These are phyloP conservation scores for Trichocomaceae sp. DNA, from an alignment of 2,329 filamentous ascomycete species.

Conservation along the genomic window DNA sequence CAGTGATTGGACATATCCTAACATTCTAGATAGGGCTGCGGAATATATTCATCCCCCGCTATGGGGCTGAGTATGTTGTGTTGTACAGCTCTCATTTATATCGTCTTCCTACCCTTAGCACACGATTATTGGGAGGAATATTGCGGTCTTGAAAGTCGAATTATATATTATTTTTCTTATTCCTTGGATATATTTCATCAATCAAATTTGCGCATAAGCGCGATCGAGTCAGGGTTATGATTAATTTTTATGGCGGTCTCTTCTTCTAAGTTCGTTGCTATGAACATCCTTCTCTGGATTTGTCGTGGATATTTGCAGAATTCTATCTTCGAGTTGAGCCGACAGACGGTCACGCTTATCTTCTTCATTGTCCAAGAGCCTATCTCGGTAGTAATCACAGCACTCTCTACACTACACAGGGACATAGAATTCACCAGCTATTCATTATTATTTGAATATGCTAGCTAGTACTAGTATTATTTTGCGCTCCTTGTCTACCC, in stretches of 20 bases:
- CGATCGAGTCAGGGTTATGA: not conserved
- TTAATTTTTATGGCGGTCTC: not conserved
- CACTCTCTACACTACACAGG: too few relatives aligned
- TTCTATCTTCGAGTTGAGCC: not conserved
- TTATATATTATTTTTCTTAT: not conserved
- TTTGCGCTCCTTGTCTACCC: not conserved
- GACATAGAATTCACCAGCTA: not conserved
- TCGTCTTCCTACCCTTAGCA: not conserved
- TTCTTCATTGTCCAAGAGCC: not conserved
- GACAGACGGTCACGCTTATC: not conserved
- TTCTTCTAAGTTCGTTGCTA: not conserved
- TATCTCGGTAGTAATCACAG: not conserved
- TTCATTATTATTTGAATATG: not conserved
- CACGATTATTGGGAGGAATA: not conserved
- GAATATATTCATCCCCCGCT: conserved; percentile 45
- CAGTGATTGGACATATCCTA: conserved; percentile 41
- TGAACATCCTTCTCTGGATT: not conserved
- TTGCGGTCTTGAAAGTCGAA: not conserved
- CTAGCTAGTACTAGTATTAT: not conserved
- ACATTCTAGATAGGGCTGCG: conserved; percentile 40
- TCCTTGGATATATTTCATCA: not conserved
- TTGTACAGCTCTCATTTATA: not conserved
- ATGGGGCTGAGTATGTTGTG: conserved; percentile 28
- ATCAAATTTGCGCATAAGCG: conserved; percentile 1
- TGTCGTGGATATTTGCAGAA: not conserved